These are phyloP conservation scores for Aureobasidium sp. DNA, from an alignment of 2,329 filamentous ascomycete species.

Conservation along the genomic window DNA sequence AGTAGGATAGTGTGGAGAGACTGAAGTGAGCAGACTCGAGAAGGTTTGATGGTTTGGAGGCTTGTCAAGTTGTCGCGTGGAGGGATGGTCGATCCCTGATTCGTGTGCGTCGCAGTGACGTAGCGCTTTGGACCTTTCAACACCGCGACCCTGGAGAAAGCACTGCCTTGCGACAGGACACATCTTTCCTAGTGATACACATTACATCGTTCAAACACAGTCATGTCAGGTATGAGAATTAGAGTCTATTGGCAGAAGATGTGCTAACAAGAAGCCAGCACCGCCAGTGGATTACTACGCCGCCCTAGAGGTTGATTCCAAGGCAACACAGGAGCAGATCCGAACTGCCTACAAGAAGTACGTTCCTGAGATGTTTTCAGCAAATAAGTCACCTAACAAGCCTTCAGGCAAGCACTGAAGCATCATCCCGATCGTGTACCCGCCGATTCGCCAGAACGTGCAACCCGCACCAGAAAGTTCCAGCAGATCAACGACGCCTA, in stretches of 20 bases:
- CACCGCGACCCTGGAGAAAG: slow-evolving; percentile 4
- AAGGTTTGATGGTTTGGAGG: slow-evolving; percentile 1
- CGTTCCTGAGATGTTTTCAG: slow-evolving; percentile 6
- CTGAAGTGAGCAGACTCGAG: background rate
- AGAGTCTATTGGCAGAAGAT: background rate
- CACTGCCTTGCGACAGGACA: background rate
- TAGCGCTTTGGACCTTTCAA: background rate
- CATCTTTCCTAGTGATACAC: slow-evolving; percentile 1
- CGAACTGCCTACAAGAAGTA: slow-evolving; percentile 88
- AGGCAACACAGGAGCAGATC: slow-evolving; percentile 73
- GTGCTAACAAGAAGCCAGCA: slow-evolving; percentile 19
- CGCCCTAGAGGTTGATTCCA: slow-evolving; percentile 41
- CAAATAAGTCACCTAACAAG: slow-evolving; percentile 59
- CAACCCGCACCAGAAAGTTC: slow-evolving; percentile 75
- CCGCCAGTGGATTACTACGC: slow-evolving; percentile 33
- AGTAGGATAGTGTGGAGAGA: background rate
- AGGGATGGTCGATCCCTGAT: background rate
- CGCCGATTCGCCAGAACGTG: slow-evolving; percentile 72
- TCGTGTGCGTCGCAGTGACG: slow-evolving; percentile 5
- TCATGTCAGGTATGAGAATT: slow-evolving; percentile 18
- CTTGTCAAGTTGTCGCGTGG: slow-evolving; percentile 4
- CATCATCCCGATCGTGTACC: slow-evolving; percentile 90
- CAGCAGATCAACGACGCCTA: slow-evolving; percentile 91
- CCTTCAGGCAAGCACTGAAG: slow-evolving; percentile 69
- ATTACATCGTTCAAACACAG: background rate